Percentiles rank a stretch among this genome's conserved stretches.
These are phyloP conservation scores for Russula compacta DNA, from an alignment of 768 basidiomycete species.

Conservation along the genomic window DNA sequence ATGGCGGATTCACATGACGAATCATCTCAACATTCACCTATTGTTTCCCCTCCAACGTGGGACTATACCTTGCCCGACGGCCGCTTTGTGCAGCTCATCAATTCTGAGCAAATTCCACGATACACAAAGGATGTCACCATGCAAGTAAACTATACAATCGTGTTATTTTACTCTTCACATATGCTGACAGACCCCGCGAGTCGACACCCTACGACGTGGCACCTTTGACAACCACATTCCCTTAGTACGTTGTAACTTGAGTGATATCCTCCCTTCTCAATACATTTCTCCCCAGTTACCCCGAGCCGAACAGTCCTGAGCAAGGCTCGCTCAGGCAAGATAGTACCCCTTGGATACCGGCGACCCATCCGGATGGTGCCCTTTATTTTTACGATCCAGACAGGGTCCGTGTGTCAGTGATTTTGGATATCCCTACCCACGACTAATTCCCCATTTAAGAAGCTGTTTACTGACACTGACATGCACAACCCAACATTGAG, in stretches of 20 bases:
- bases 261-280: background rate
- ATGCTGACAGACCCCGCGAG: background rate
- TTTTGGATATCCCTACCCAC: background rate
- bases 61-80: background rate
- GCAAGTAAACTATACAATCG: background rate
- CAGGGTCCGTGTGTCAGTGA: constrained; percentile 30
- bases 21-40: background rate
- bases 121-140: background rate
- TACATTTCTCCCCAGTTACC: background rate
- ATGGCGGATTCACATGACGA: background rate
- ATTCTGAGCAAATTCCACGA: constrained; percentile 11
- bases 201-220: background rate
- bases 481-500: constrained; percentile 33
- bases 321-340: background rate
- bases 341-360: constrained; percentile 32
- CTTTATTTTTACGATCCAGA: constrained; percentile 45
- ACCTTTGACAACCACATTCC: background rate
- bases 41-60: background rate
- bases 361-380: constrained; percentile 52
- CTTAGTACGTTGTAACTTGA: background rate
- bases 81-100: background rate
- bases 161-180: background rate
- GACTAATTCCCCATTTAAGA: constrained; percentile 24
- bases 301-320: background rate
- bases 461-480: constrained; percentile 47